Evolutionary conservation across 129 eudicot genomes (phyloP).

Genomic region (Rutidosis leptorrhynchoides): DNA sequence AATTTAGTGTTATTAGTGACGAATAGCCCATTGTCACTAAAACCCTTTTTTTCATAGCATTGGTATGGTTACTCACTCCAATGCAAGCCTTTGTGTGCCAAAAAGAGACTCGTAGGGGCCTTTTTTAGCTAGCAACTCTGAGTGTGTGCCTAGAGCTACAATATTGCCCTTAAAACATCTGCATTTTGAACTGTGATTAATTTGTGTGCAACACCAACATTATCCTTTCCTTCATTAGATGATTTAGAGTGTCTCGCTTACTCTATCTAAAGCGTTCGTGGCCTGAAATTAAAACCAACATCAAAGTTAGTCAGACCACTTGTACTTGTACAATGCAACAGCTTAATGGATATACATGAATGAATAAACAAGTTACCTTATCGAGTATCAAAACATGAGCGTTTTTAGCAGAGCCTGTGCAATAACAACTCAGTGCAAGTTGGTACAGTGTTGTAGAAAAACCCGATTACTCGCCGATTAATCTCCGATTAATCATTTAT

Average conservation of each 20-base stretch:
- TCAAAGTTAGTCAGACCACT: background rate
- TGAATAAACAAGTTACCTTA: conserved; percentile 48
- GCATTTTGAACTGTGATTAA: conserved; percentile 96
- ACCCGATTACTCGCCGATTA: no score
- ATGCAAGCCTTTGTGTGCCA: conserved; percentile 90
- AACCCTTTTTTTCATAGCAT: no score
- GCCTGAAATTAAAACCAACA: conserved; percentile 49
- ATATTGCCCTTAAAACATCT: conserved; percentile 82
- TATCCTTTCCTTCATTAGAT: conserved; percentile 88
- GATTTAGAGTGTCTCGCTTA: conserved; percentile 82
- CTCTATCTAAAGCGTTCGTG: conserved; percentile 86
- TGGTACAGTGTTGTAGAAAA: no score
- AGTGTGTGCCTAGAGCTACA: conserved; percentile 84
- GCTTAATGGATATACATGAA: background rate
- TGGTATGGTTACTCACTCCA: conserved; percentile 57
- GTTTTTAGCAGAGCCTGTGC: conserved; percentile 93
- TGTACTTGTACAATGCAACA: background rate
- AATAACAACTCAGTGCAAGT: conserved; percentile 83
- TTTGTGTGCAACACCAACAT: conserved; percentile 93
- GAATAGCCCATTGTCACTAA: no score
- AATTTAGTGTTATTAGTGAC: no score
- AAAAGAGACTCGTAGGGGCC: conserved; percentile 84
- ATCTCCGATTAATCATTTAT: no score
- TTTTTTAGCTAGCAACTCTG: conserved; percentile 52
- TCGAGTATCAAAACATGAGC: conserved; percentile 90